phyloP scores from a whole-genome alignment of 352 stramenopile genomes.

The Phytophthora cactorum region DNA sequence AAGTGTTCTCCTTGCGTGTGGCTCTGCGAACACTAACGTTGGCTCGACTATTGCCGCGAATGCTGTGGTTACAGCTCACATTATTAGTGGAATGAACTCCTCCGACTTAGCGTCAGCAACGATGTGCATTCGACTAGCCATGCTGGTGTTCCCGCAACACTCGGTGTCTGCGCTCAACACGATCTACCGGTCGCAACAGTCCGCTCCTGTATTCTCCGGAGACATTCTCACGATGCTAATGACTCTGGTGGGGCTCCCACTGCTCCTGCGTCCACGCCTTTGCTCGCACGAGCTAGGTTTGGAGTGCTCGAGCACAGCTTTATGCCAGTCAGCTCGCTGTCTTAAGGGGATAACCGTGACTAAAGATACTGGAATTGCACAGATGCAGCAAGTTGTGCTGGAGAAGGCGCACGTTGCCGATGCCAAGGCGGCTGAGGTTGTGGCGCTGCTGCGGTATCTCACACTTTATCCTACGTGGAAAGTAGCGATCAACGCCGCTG shows the following conservation, averaged over 20 bases:
- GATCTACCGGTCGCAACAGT: constrained; percentile 49
- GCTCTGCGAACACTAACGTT: constrained; percentile 66
- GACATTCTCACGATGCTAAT: constrained; percentile 70
- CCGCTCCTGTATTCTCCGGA: constrained; percentile 23
- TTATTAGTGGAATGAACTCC: constrained; percentile 70
- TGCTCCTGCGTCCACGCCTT: constrained; percentile 69
- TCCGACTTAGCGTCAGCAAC: constrained; percentile 69
- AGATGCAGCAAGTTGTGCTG: constrained; percentile 42
- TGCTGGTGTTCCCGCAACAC: constrained; percentile 83
- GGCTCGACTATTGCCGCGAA: constrained; percentile 68
- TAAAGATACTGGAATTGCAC: constrained; percentile 37
- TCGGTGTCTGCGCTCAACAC: constrained; percentile 82
- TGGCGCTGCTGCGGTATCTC: constrained; percentile 75
- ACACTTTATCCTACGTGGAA: constrained; percentile 83
- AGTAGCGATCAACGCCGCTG: constrained; percentile 71
- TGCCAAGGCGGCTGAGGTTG: constrained; percentile 66
- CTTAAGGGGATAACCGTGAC: constrained; percentile 54
- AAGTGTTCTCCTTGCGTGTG: constrained; percentile 76
- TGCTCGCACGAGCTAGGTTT: constrained; percentile 85
- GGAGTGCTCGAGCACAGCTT: constrained; percentile 63
- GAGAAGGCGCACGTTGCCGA: constrained; percentile 61
- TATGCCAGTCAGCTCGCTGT: constrained; percentile 75
- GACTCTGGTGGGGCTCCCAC: constrained; percentile 65
- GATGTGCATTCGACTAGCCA: constrained; percentile 83
- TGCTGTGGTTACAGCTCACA: constrained; percentile 56